phyloP scores from a whole-genome alignment of 306 rosid genomes.

The Prunus salicina region DNA sequence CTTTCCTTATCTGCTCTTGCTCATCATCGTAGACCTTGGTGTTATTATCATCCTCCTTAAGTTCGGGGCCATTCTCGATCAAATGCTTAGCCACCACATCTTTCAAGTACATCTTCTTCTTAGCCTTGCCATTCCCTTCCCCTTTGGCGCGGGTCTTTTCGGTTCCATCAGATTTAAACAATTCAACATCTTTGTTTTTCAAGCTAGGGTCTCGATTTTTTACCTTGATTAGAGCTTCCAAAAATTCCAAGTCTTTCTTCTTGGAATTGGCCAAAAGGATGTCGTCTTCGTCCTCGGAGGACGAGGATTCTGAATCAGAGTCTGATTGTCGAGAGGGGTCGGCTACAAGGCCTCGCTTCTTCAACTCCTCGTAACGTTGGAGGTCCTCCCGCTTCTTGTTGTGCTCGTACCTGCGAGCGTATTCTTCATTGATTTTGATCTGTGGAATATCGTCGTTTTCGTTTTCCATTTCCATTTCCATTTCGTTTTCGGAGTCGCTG shows the following conservation, averaged over 20 bases:
- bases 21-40: conserved; percentile 51
- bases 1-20: conserved; percentile 64
- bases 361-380: conserved; percentile 68
- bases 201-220: conserved; percentile 65
- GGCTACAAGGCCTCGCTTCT: conserved; percentile 62
- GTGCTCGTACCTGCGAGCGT: conserved; percentile 53
- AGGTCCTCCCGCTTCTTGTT: conserved; percentile 88
- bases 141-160: conserved; percentile 24
- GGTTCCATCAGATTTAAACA: conserved; percentile 52
- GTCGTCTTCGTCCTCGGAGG: conserved; percentile 3
- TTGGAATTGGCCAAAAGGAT: conserved; percentile 10
- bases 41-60: conserved; percentile 28
- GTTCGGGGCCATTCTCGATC: conserved; percentile 68
- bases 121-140: conserved; percentile 18
- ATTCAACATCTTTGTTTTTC: conserved; percentile 50
- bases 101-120: conserved; percentile 53
- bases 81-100: conserved; percentile 70
- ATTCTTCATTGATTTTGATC: conserved; percentile 52
- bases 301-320: conserved; percentile 2
- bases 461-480: neutral
- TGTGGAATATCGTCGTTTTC: conserved; percentile 47
- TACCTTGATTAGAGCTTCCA: conserved; percentile 66
- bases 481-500: conserved; percentile 48
- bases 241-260: conserved; percentile 43
- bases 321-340: conserved; percentile 25